Evolutionary conservation across 2,329 filamentous ascomycete genomes (phyloP).

Genomic region (Penicillium hesseltinei): DNA sequence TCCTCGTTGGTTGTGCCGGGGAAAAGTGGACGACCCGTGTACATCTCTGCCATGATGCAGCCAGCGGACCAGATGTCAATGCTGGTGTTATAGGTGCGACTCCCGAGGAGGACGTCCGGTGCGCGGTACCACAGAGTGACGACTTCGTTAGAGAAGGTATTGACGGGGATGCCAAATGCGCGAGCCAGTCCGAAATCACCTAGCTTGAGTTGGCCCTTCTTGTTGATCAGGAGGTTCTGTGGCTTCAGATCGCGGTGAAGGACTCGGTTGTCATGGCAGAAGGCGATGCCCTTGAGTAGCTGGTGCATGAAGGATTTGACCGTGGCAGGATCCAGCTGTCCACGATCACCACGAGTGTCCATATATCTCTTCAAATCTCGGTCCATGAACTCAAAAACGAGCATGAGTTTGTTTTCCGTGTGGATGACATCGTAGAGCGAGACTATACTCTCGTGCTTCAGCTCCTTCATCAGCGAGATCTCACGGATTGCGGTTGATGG

Average conservation of each 20-base stretch:
- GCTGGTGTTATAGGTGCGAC: conserved; percentile 96
- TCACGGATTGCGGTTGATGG: conserved; percentile 96
- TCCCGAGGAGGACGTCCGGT: conserved; percentile 90
- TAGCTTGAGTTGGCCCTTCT: conserved; percentile 83
- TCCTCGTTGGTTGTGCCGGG: conserved; percentile 98
- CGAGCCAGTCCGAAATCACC: conserved; percentile 92
- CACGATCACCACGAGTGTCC: conserved; percentile 87
- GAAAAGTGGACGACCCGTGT: conserved; percentile 90
- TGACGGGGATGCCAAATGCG: conserved; percentile 94
- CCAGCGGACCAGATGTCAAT: conserved; percentile 99
- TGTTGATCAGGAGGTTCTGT: conserved; percentile 94
- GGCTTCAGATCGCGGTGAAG: conserved; percentile 94
- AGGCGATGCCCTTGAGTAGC: conserved; percentile 89
- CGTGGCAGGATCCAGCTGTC: conserved; percentile 79
- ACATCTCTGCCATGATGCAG: conserved; percentile 99
- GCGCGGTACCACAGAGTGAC: conserved; percentile 98
- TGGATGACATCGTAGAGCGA: conserved; percentile 98
- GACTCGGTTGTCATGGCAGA: conserved; percentile 96
- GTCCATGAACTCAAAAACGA: conserved; percentile 99
- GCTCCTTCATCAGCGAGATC: conserved; percentile 98
- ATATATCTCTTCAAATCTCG: conserved; percentile 98
- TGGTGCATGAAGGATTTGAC: conserved; percentile 99
- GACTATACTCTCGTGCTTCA: conserved; percentile 98
- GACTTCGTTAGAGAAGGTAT: conserved; percentile 97
- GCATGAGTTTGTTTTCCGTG: conserved; percentile 99